Base-by-base conservation (phyloP, 2,329 filamentous ascomycete species). In the Paraconiothyrium sp. region DNA sequence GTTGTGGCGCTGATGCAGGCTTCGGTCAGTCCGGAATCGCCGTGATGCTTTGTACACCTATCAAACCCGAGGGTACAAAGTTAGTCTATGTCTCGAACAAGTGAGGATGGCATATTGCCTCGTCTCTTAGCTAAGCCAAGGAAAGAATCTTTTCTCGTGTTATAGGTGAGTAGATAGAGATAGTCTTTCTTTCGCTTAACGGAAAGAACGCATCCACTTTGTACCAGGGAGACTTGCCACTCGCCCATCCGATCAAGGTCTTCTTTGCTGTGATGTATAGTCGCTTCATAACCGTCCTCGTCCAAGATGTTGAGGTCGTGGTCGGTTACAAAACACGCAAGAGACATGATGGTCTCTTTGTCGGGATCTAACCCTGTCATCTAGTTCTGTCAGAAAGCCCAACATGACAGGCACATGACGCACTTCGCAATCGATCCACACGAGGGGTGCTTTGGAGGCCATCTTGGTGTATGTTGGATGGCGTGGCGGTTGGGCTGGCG, bases 271-370 rank as follows among this genome's bases (percentile, higher is more conserved):
- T 92, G 92, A 76, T 94, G 90, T 60, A 99, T 86, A 49, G 94
- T 84, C 32, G 86, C 87, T 73, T 96, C 92, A 84, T 91, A 97
- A 68, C 94, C 94, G 35, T 84, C 78, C 27, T 88, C 82, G 62
- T 97, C 93, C 30, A 97, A 80, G 37, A 96, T 78, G 60, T 92
- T 86, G 22, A 99, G 86, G 63, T 93, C 84, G 57, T 88, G 86
- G 68, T 94, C 91, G 8, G 95, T 99, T 76, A 99, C 87, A 79
- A 96, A 90, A 81, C 94, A 97, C 79, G 91, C 94, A 60, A 98
- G 91, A 72, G 97, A 93, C 74, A 98, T 88, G 73, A 98, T 95
- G 59, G 90, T 89, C 75, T 98, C 94, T 35, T 83, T 88, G 61
- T 91, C 87, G 1, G 89, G 85, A 78, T 97, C 85, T 8, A 97